Evolutionary conservation across 441 rosid species (phyloP).

Genomic region (Euphorbia schlechtendalii): DNA sequence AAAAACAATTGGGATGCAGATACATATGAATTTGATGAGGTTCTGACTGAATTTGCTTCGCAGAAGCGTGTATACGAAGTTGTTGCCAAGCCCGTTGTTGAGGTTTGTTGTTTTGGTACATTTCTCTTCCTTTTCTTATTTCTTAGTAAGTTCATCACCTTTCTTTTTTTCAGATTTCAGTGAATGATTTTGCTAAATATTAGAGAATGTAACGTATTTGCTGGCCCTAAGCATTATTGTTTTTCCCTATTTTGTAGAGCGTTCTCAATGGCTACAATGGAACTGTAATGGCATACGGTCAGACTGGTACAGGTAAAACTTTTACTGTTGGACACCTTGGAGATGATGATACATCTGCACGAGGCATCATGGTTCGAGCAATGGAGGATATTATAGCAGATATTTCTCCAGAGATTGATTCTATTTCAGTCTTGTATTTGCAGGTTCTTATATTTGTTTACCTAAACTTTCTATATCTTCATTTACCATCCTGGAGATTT

Average conservation of each 20-base stretch:
- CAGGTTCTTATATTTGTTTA: conserved; percentile 48
- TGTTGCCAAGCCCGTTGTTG: conserved; percentile 99
- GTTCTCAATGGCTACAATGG: conserved; percentile 98
- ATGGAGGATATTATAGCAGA: conserved; percentile 88
- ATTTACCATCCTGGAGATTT: not conserved
- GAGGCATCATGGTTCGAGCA: conserved; percentile 98
- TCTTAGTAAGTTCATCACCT: not conserved
- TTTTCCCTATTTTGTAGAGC: conserved; percentile 41
- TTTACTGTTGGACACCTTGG: conserved; percentile 92
- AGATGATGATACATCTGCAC: conserved; percentile 79
- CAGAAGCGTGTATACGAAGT: conserved; percentile 94
- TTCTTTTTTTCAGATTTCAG: not conserved
- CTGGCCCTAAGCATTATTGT: too few relatives aligned
- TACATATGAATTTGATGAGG: conserved; percentile 87
- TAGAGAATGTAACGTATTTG: not conserved
- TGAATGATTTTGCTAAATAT: conserved; percentile 1
- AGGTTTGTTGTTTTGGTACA: conserved; percentile 44
- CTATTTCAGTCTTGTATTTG: conserved; percentile 75
- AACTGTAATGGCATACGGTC: conserved; percentile 98
- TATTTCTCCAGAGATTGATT: conserved; percentile 63
- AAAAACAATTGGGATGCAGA: conserved; percentile 96
- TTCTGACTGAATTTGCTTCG: conserved; percentile 83
- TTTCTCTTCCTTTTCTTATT: conserved; percentile 7
- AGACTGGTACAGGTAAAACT: conserved; percentile 98
- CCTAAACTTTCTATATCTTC: not conserved